Evolutionary conservation across 306 rosid genomes (phyloP).

Genomic region (Prunus davidiana): DNA sequence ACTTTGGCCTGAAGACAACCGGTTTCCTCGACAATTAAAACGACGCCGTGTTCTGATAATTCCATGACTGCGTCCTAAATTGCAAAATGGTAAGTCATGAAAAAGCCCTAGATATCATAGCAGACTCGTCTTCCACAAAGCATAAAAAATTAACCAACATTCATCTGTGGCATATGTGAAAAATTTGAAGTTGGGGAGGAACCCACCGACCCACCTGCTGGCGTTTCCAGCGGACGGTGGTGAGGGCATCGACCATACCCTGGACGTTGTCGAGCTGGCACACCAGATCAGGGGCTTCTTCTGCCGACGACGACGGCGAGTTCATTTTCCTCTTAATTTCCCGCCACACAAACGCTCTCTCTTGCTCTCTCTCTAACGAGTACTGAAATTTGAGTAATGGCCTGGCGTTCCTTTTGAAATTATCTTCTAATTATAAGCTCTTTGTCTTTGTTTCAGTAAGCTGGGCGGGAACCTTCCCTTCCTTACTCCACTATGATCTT

Average conservation of each 20-base stretch:
- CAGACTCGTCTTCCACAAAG: neutral
- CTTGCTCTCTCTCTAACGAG: neutral
- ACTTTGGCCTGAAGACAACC: conserved; percentile 93
- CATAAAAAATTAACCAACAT: neutral
- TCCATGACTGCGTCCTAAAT: conserved; percentile 73
- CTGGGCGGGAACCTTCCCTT: no score
- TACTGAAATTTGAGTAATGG: neutral
- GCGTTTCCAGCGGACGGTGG: conserved; percentile 92
- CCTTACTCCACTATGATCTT: no score
- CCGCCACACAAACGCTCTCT: neutral
- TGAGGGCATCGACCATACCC: conserved; percentile 82
- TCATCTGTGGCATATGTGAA: no score
- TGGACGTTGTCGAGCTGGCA: conserved; percentile 82
- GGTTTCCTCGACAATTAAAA: conserved; percentile 77
- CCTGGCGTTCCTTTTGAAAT: no score
- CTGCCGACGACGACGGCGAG: conserved; percentile 47
- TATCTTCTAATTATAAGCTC: no score
- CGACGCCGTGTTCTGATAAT: conserved; percentile 84
- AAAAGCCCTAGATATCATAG: neutral
- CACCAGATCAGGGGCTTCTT: conserved; percentile 63
- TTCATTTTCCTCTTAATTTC: neutral
- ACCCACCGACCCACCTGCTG: conserved; percentile 51
- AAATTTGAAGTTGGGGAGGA: neutral
- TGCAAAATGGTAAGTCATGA: neutral
- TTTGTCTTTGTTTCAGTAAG: no score